Evolutionary conservation across 805 yeast species (phyloP), one percentile per base, ranked within the genome.

Genomic region (Wickerhamomyces subpelliculosus): DNA sequence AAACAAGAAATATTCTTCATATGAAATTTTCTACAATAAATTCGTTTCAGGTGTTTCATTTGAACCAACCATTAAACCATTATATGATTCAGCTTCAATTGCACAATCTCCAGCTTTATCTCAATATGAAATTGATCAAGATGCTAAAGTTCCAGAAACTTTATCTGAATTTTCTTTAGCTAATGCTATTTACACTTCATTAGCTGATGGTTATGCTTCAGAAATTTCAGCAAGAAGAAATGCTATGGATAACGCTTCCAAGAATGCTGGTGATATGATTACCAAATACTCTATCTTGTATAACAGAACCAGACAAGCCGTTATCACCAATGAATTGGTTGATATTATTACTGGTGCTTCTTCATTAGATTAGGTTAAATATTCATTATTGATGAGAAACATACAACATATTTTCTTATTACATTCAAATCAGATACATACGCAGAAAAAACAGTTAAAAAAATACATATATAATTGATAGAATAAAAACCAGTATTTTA

Each of bases 301-400:
- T 74, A 93, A 93, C 89, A 90, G 98, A 80, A 84, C 97, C 61
- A 87, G 97, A 77, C 98, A 93, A 78, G 96, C 97, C 54, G 96
- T 89, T 62, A 90, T 90, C 62, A 89, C 97, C 70, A 93, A 93
- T 80, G 98, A 93, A 77, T 75, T 93, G 80, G 98, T 93, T 62
- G 98, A 93, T 73, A 93, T 93, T 62, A 90, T 93, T 68, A 93
- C 98, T 58, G 98, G 98, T 88, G 98, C 98, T 60, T 87, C 97
- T 48, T 87, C 97, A 43, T 80, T 93, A 72, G 96, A 84, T 73
- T 90, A 84, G 64, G 32, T 22, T 13, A 9, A 29, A 8, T 14
- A 7, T 6, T 21, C 23, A 21, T 36, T 36, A 25, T 26, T 24
- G 24, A 18, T 23, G 13, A 22, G 5, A 20, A n/a, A n/a, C n/a